Evolutionary conservation across 257 asterid species (phyloP).

Genomic region (Mentha longifolia): DNA sequence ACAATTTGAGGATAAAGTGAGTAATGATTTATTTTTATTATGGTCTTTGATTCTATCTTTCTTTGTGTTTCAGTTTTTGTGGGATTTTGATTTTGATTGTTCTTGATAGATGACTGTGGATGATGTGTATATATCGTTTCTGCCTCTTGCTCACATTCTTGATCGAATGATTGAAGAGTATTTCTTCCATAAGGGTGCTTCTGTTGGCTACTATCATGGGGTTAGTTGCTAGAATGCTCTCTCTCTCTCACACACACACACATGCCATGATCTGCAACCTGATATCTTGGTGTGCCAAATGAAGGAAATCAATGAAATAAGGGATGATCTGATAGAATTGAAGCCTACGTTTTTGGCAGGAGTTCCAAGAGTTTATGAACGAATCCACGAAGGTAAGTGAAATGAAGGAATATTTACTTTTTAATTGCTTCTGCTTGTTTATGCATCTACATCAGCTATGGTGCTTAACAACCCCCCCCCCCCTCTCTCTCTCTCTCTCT

Average conservation of each 20-base stretch:
- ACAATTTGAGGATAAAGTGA: conserved; percentile 89
- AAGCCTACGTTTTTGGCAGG: conserved; percentile 97
- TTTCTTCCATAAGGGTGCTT: conserved; percentile 96
- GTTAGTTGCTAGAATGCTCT: conserved; percentile 44
- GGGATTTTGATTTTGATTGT: not conserved
- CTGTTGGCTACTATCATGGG: conserved; percentile 97
- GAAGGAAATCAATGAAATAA: conserved; percentile 82
- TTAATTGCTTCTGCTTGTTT: not conserved
- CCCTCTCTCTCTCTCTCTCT: conserved; percentile 14
- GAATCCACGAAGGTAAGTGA: conserved; percentile 81
- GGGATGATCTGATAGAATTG: conserved; percentile 78
- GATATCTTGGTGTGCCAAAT: conserved; percentile 23
- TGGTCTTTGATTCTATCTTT: not conserved
- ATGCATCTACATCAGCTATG: not conserved
- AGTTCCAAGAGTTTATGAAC: conserved; percentile 89
- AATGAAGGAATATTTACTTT: not conserved
- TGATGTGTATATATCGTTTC: conserved; percentile 94
- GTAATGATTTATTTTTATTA: not conserved
- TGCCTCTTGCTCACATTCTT: conserved; percentile 98
- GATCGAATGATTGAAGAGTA: conserved; percentile 98
- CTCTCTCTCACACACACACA: not conserved
- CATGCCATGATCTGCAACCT: not conserved
- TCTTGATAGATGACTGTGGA: conserved; percentile 75
- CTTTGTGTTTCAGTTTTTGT: not conserved
- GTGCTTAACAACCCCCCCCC: not conserved